Evolutionary conservation across 2,329 filamentous ascomycete species (phyloP), one percentile per base, ranked within the genome.

Genomic region (Xylogone sp.): DNA sequence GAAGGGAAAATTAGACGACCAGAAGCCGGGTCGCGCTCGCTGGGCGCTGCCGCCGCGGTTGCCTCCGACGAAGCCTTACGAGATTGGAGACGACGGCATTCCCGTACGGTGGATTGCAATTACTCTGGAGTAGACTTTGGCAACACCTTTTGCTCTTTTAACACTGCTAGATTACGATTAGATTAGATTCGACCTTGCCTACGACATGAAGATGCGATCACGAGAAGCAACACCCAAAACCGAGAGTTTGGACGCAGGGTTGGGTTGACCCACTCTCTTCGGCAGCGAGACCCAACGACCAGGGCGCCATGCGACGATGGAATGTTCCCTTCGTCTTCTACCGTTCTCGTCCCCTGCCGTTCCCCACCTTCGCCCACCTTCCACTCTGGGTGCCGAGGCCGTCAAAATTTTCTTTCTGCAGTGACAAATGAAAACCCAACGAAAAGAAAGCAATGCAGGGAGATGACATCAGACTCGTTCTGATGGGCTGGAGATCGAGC

Each of bases 41-140:
- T 85, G 83, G 77, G 78, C 83, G 7, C 72, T 87, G n/a, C 83
- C 84, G 9, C 82, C 84, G n/a, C 74, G 84, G 56, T 82, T 82
- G 64, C 68, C 75, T 34, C 70, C 70, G 51, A 69, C 69, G 34
- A 79, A 73, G 61, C 71, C 75, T 10, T 84, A 85, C 66, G 76
- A 77, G 53, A 74, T 84, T 54, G 74, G 78, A 34, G 59, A 74
- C 31, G 77, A 83, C 54, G 83, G 83, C 22, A 75, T 86, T 29
- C 83, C 83, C 19, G 70, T 73, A 19, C 72, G 83, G 59, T 86
- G 82, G 82, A 71, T 81, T 53, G 66, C 77, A 9, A 56, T 68
- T 48, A 57, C 52, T 29, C 24, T 45, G 21, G 46, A 58, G 64
- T 67, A 43, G 34, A 49, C 24, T 27, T 10, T 27, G n/a, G n/a